Evolutionary conservation across 2,329 filamentous ascomycete genomes (phyloP).

Genomic region (Plenodomus tracheiphilus): DNA sequence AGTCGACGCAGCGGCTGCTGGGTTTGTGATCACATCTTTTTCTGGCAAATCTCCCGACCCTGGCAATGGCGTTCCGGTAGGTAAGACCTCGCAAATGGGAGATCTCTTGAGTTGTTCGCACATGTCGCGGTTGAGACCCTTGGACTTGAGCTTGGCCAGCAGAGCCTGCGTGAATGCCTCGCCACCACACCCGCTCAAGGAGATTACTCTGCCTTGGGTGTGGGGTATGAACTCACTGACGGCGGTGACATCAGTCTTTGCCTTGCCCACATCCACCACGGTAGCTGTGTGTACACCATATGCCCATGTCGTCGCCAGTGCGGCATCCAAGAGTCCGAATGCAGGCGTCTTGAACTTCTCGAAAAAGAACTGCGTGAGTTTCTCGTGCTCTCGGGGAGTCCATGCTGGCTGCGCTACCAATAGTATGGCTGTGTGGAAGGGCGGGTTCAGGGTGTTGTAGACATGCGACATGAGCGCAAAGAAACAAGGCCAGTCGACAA

Average conservation of each 20-base stretch:
- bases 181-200: constrained; percentile 73
- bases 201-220: constrained; percentile 64
- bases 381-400: constrained; percentile 85
- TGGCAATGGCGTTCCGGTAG: constrained; percentile 58
- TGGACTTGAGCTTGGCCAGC: constrained; percentile 63
- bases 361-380: constrained; percentile 90
- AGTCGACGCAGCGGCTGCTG: constrained; percentile 60
- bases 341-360: constrained; percentile 96
- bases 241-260: constrained; percentile 91
- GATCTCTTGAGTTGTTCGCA: constrained; percentile 68
- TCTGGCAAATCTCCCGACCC: constrained; percentile 50
- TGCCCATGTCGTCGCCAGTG: constrained; percentile 76
- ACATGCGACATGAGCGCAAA: constrained; percentile 92
- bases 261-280: constrained; percentile 86
- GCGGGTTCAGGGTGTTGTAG: constrained; percentile 83
- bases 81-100: constrained; percentile 64
- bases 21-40: constrained; percentile 50
- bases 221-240: constrained; percentile 81
- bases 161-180: constrained; percentile 82
- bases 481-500: constrained; percentile 90
- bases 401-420: constrained; percentile 88
- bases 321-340: constrained; percentile 87
- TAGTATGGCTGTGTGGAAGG: constrained; percentile 92
- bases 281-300: constrained; percentile 83
- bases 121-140: constrained; percentile 63